Percentiles rank a stretch among this genome's conserved stretches.
Conservation (phyloP, 1,284 basidiomycete species). For the Ganoderma lucidum region DNA sequence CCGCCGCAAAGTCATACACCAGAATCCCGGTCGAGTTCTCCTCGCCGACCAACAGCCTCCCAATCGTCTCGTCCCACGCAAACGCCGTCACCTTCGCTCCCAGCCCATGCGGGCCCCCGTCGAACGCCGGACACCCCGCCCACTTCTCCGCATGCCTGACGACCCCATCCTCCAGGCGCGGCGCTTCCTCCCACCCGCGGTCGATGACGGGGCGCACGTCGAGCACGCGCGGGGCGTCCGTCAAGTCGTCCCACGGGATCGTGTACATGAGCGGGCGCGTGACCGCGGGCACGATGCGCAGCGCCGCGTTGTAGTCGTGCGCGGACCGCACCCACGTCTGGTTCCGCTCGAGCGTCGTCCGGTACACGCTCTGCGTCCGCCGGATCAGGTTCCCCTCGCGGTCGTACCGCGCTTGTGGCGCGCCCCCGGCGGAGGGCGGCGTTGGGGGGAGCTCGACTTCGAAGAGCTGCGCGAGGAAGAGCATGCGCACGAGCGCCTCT, state of each 20-base stretch:
- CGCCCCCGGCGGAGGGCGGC: slow-evolving; percentile 6
- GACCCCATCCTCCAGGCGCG: slow-evolving; percentile 4
- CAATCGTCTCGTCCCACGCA: slow-evolving; percentile 54
- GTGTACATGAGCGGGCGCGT: slow-evolving; percentile 59
- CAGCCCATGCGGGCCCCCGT: slow-evolving; percentile 3
- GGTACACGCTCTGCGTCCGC: slow-evolving; percentile 9
- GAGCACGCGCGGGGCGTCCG: slow-evolving; percentile 23
- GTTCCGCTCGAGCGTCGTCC: slow-evolving; percentile 11
- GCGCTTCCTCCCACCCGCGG: slow-evolving; percentile 15
- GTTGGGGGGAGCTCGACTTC: slow-evolving; percentile 20
- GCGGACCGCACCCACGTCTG: slow-evolving; percentile 3
- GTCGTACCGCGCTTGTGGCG: not conserved
- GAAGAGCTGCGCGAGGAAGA: slow-evolving; percentile 33
- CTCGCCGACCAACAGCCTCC: slow-evolving; percentile 48
- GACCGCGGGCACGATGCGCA: slow-evolving; percentile 54
- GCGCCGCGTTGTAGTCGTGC: slow-evolving; percentile 15
- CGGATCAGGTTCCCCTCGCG: not conserved
- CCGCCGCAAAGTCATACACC: slow-evolving; percentile 50
- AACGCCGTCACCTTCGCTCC: slow-evolving; percentile 34
- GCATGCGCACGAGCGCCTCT: slow-evolving; percentile 27
- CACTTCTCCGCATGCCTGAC: slow-evolving; percentile 1
- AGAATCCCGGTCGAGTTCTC: slow-evolving; percentile 36
- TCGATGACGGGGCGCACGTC: slow-evolving; percentile 26
- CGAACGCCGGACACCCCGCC: slow-evolving; percentile 16
- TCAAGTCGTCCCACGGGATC: slow-evolving; percentile 35